Percentiles rank a stretch among this genome's conserved stretches.
Evolutionary conservation across 306 rosid species (phyloP).

Genomic region (Rosa lucieae): DNA sequence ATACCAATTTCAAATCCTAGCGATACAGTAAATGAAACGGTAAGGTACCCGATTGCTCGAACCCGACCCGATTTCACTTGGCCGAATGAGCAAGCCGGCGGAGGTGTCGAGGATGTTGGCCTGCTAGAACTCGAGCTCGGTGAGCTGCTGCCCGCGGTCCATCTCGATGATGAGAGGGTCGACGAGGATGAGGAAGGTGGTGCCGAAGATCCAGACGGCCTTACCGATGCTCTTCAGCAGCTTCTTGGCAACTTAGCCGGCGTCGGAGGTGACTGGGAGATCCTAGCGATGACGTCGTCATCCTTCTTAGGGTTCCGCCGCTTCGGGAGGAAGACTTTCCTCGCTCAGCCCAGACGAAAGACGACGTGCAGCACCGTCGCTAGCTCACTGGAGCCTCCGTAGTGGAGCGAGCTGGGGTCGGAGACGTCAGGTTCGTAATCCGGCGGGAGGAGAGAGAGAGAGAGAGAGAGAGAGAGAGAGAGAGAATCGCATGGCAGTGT

Average conservation of each 20-base stretch:
- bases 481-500: too few species aligned
- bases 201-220: conserved; percentile 96
- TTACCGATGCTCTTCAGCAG: conserved; percentile 85
- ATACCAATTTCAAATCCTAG: too few species aligned
- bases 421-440: too few species aligned
- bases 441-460: too few species aligned
- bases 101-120: conserved; percentile 88
- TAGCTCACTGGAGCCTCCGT: too few species aligned
- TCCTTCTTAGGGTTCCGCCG: conserved; percentile 48
- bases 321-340: conserved; percentile 62
- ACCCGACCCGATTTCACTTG: conserved; percentile 37
- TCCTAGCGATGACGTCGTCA: conserved; percentile 38
- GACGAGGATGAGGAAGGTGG: conserved; percentile 71
- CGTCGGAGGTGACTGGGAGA: conserved; percentile 62
- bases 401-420: too few species aligned
- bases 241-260: conserved; percentile 56
- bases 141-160: conserved; percentile 97
- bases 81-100: conserved; percentile 10
- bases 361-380: too few species aligned
- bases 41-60: too few species aligned
- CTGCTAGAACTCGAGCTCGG: conserved; percentile 88
- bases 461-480: too few species aligned
- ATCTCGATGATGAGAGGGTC: conserved; percentile 87
- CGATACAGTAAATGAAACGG: too few species aligned
- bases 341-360: too few species aligned